Conservation (phyloP, 176 grass and related monocot genomes). For the Alopecurus myosuroides region DNA sequence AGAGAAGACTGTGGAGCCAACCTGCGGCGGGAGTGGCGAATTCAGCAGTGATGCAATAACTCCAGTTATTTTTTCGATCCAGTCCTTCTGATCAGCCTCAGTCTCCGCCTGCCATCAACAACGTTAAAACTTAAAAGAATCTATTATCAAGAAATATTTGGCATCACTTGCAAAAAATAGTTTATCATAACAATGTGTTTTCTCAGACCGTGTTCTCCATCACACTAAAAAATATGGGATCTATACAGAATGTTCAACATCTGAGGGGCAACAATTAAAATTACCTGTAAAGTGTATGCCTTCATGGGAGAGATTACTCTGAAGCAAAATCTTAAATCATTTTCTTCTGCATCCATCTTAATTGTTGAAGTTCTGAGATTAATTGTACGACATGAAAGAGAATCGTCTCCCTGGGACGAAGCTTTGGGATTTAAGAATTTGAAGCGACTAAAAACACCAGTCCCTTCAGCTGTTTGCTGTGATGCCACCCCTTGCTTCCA, state of each 20-base stretch:
- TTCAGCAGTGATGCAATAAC: conserved; percentile 96
- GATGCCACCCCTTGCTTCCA: conserved; percentile 65
- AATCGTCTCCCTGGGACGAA: conserved; percentile 52
- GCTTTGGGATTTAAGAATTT: conserved; percentile 57
- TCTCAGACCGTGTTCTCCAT: not conserved
- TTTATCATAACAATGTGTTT: not conserved
- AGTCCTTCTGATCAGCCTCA: conserved; percentile 78
- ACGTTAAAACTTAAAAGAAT: conserved; percentile 8
- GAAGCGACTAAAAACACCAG: conserved; percentile 63
- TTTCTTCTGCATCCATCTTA: conserved; percentile 86
- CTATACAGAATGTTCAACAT: not conserved
- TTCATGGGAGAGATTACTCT: conserved; percentile 92
- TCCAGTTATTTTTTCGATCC: conserved; percentile 93
- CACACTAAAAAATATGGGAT: not conserved
- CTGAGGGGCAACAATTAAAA: not conserved
- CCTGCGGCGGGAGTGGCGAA: conserved; percentile 62
- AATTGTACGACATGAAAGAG: conserved; percentile 69
- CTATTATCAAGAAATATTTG: conserved; percentile 4
- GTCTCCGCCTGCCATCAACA: conserved; percentile 66
- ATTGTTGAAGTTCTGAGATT: conserved; percentile 94
- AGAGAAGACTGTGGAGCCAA: conserved; percentile 7
- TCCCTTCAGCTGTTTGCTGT: conserved; percentile 53
- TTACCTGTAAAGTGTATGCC: conserved; percentile 89
- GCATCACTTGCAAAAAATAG: not conserved
- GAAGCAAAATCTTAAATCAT: conserved; percentile 94